Percentiles rank a stretch among this genome's conserved stretches.
phyloP scores from a whole-genome alignment of 2,329 filamentous ascomycete species.

The Orbilia ellipsospora region DNA sequence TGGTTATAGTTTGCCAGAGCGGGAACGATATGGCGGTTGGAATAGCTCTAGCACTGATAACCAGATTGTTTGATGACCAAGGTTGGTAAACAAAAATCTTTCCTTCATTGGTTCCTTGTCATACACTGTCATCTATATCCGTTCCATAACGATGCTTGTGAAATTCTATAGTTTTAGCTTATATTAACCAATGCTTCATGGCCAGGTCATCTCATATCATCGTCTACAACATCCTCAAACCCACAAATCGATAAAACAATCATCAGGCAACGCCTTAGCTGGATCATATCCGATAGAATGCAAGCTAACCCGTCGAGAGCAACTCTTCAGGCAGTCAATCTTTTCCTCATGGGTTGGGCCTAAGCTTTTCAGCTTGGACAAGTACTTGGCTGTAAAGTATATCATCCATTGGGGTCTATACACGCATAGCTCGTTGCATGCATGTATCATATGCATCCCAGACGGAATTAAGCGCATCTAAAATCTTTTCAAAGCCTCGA shows the following conservation, averaged over 20 bases:
- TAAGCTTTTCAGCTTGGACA: slow-evolving; percentile 3
- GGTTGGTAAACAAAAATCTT: slow-evolving; percentile 64
- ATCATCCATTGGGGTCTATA: background rate
- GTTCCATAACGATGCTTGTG: background rate
- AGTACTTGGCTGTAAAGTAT: background rate
- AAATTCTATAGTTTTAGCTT: background rate
- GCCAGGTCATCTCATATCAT: slow-evolving; percentile 29
- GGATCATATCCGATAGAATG: slow-evolving; percentile 81
- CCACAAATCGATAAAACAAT: slow-evolving; percentile 74
- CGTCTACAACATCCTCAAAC: slow-evolving; percentile 11
- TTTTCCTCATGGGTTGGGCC: slow-evolving; percentile 74
- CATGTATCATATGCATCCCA: slow-evolving; percentile 27
- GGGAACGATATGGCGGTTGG: slow-evolving; percentile 86
- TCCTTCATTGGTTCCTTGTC: background rate
- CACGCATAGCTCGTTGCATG: slow-evolving; percentile 2
- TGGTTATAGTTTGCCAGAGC: slow-evolving; percentile 76
- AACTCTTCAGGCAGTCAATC: slow-evolving; percentile 91
- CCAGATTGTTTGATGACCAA: slow-evolving; percentile 75
- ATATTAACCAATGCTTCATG: background rate
- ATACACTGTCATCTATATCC: background rate
- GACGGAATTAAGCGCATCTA: background rate
- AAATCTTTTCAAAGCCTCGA: background rate
- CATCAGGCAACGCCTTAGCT: slow-evolving; percentile 81
- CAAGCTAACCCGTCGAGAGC: slow-evolving; percentile 84
- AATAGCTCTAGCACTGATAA: slow-evolving; percentile 78